Percentiles rank a stretch among this genome's conserved stretches.
Conservation (phyloP, 2,329 filamentous ascomycete species). For the Colletotrichum sp. region DNA sequence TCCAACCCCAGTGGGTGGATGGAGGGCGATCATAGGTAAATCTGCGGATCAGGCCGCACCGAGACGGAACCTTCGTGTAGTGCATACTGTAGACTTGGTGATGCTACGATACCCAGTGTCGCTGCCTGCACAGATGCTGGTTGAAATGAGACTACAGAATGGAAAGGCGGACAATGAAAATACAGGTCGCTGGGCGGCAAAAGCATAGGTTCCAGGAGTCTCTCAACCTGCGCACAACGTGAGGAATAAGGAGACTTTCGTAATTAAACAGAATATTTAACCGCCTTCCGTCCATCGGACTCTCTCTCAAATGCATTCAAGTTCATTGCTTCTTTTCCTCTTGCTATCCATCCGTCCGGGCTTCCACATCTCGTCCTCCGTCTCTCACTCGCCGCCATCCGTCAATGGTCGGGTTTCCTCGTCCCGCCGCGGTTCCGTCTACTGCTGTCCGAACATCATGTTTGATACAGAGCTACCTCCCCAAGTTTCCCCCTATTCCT, state of each 20-base stretch:
- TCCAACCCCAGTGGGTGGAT: neutral
- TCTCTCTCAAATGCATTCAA: constrained; percentile 23
- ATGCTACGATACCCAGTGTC: neutral
- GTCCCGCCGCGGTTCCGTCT: neutral
- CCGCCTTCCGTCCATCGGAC: constrained; percentile 18
- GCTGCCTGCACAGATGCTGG: neutral
- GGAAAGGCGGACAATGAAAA: neutral
- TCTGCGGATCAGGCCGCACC: neutral
- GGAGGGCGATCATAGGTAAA: neutral
- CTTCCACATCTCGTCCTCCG: neutral
- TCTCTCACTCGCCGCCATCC: neutral
- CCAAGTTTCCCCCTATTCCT: neutral
- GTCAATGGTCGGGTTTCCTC: neutral
- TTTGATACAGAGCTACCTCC: constrained; percentile 19
- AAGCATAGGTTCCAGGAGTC: neutral
- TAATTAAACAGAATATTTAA: constrained; percentile 25
- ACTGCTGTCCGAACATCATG: constrained; percentile 13
- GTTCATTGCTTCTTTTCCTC: constrained; percentile 24
- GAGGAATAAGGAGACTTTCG: constrained; percentile 20
- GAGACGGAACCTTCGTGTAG: neutral
- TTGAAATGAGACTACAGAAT: neutral
- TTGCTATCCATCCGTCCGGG: constrained; percentile 21
- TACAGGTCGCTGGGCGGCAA: neutral
- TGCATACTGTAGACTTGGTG: neutral
- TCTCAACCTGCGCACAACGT: neutral